Base-by-base conservation (phyloP, 1,284 basidiomycete species). In the Porogramme epimiltina region DNA sequence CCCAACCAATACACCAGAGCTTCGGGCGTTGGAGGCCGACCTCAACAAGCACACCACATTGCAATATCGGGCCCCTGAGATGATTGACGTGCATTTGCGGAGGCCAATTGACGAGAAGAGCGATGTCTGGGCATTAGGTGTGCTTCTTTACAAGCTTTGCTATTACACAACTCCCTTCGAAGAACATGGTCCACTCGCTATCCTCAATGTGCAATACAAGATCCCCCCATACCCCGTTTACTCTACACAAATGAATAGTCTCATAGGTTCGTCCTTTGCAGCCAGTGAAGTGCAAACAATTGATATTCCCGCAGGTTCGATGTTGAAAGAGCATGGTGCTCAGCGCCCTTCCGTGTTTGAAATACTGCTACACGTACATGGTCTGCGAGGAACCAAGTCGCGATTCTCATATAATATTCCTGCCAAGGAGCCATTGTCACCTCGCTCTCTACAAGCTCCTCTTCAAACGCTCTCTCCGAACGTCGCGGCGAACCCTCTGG, bases 131-230 rank as follows among this genome's bases (percentile, higher is more conserved):
- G 88, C 88, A 0, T 73, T 91, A 22, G 88, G 88, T 26, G 87
- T 90, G 19, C 69, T 91, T 16, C 75, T 91, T 10, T 91, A 91
- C 75, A 91, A 91, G 70, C 77, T 83, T 6, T 99, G 97, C 73
- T 99, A 98, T 73, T 99, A 99, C 71, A 99, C 96, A 0, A 99
- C 97, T 0, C 97, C 97, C 0, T 98, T 98, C 60, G 97, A 95
- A 73, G 96, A 96, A 64, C 93, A 97, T 61, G 96, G 96, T 0
- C 92, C 95, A 0, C 75, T 99, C 44, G 97, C 97, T 0, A 99
- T 99, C 57, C 79, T 98, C 55, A 97, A 98, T 64, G 96, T 95
- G 25, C 94, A 96, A 66, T 99, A 98, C 71, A 89, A 88, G 64
- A 93, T 93, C 54, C 95, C 95, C 3, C 84, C 91, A 31, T 96